Conservation (phyloP, 441 rosid species). For the Populus hybrid region DNA sequence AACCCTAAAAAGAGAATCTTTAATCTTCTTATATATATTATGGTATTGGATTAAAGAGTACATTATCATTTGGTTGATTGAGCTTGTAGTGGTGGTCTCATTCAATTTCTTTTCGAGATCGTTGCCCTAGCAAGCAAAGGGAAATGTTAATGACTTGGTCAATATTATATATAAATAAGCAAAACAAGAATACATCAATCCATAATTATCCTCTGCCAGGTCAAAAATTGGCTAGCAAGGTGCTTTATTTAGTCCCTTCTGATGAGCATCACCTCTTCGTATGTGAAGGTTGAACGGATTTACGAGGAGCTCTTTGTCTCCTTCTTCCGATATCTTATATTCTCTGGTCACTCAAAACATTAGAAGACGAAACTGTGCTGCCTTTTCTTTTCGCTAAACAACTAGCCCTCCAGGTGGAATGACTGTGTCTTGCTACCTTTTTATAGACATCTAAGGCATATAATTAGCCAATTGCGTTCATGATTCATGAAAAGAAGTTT, state of each 20-base stretch:
- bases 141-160: background rate
- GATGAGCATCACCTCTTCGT: too few species aligned
- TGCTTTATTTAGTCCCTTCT: too few species aligned
- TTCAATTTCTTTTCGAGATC: conserved; percentile 6
- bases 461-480: too few species aligned
- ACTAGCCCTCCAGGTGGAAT: conserved; percentile 12
- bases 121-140: background rate
- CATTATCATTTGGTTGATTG: conserved; percentile 17
- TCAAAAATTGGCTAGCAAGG: too few species aligned
- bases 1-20: conserved; percentile 31
- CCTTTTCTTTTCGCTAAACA: conserved; percentile 1
- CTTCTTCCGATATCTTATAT: background rate
- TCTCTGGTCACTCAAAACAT: background rate
- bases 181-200: background rate
- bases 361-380: conserved; percentile 8
- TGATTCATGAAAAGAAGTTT: background rate
- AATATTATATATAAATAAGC: too few species aligned
- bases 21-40: conserved; percentile 21
- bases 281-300: too few species aligned
- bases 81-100: conserved; percentile 11
- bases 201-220: background rate
- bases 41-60: conserved; percentile 18
- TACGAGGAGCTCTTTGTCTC: too few species aligned
- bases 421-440: background rate
- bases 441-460: background rate